These are phyloP conservation scores for Cryphonectria nitschkei DNA, from an alignment of 2,329 filamentous ascomycete species.

Conservation along the genomic window DNA sequence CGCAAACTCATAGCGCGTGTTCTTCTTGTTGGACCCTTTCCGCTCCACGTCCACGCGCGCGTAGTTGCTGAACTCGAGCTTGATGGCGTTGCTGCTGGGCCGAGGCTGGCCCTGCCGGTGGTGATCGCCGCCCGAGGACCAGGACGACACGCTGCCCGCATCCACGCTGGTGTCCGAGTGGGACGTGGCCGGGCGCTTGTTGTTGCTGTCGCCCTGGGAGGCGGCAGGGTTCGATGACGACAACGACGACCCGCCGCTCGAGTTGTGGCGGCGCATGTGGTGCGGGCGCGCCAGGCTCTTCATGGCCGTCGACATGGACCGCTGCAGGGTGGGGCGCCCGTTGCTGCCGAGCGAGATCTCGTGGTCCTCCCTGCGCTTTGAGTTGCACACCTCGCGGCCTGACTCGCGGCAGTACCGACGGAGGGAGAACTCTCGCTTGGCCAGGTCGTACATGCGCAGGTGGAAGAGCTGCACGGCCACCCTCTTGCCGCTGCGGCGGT, in stretches of 20 bases:
- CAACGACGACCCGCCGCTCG: slow-evolving; percentile 31
- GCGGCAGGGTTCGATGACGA: slow-evolving; percentile 32
- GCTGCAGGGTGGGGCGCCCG: slow-evolving; percentile 46
- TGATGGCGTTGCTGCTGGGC: slow-evolving; percentile 78
- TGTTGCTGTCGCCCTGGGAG: slow-evolving; percentile 28
- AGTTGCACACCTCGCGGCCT: slow-evolving; percentile 88
- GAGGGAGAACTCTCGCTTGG: slow-evolving; percentile 84
- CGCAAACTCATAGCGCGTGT: slow-evolving; percentile 85
- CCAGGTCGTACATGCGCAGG: slow-evolving; percentile 90
- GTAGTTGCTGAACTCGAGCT: slow-evolving; percentile 97
- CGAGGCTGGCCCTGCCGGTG: slow-evolving; percentile 38
- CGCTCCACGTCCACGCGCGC: slow-evolving; percentile 84
- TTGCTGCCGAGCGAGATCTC: slow-evolving; percentile 45
- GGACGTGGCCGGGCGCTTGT: slow-evolving; percentile 41
- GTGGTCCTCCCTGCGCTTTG: slow-evolving; percentile 70
- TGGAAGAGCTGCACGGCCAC: slow-evolving; percentile 83
- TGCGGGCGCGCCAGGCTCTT: slow-evolving; percentile 43
- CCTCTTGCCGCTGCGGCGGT: slow-evolving; percentile 65
- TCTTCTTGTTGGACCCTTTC: slow-evolving; percentile 54
- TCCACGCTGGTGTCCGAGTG: slow-evolving; percentile 41
- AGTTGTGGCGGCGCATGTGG: slow-evolving; percentile 42
- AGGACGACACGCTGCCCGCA: slow-evolving; percentile 37
- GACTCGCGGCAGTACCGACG: slow-evolving; percentile 91
- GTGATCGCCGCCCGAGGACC: slow-evolving; percentile 29
- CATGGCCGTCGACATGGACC: slow-evolving; percentile 54